Conservation (phyloP, 2,329 filamentous ascomycete species). For the Hypoxylon sp. region DNA sequence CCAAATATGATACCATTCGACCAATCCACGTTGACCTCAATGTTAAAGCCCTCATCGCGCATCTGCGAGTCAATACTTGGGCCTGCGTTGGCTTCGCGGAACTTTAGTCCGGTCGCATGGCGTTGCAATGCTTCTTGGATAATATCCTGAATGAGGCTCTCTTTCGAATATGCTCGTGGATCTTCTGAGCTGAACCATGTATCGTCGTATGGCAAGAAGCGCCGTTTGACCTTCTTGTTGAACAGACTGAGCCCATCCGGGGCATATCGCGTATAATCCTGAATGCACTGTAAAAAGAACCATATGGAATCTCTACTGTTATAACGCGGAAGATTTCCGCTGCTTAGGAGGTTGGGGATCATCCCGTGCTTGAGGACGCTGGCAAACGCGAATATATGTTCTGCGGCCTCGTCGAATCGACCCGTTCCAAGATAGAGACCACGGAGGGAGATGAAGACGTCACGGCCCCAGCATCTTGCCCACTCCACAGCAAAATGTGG, state of each 20-base stretch:
- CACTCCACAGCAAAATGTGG: slow-evolving; percentile 95
- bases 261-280: slow-evolving; percentile 88
- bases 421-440: slow-evolving; percentile 93
- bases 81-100: slow-evolving; percentile 94
- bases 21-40: slow-evolving; percentile 94
- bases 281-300: slow-evolving; percentile 97
- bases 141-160: slow-evolving; percentile 87
- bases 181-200: slow-evolving; percentile 92
- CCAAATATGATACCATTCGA: slow-evolving; percentile 91
- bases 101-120: slow-evolving; percentile 91
- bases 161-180: slow-evolving; percentile 84
- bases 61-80: slow-evolving; percentile 92
- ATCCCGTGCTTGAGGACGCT: slow-evolving; percentile 98
- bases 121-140: slow-evolving; percentile 94
- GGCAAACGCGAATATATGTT: slow-evolving; percentile 95
- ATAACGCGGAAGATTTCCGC: slow-evolving; percentile 88
- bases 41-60: slow-evolving; percentile 91
- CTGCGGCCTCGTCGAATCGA: slow-evolving; percentile 87
- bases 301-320: slow-evolving; percentile 97
- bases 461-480: slow-evolving; percentile 97
- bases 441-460: slow-evolving; percentile 95
- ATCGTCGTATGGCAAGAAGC: slow-evolving; percentile 96
- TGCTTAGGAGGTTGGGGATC: slow-evolving; percentile 94
- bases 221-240: slow-evolving; percentile 81
- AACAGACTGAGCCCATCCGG: slow-evolving; percentile 83